A percentile compares a stretch with the other conserved stretches of the same genome.
phyloP scores from a whole-genome alignment of 805 yeast genomes.

The Ogataea paradorogensis region DNA sequence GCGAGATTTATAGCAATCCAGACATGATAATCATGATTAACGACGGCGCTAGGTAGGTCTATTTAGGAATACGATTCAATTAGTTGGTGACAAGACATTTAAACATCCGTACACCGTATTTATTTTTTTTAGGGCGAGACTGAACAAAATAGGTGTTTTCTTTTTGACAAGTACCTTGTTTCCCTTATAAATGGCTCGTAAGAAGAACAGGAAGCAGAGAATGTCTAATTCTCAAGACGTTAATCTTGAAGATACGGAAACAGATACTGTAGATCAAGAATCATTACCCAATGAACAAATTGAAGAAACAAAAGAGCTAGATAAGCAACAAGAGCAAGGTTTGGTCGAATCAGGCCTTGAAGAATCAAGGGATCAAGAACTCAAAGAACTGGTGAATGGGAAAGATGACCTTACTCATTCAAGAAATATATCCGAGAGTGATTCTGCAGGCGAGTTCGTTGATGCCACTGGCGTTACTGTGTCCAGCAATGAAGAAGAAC shows the following conservation, averaged over 20 bases:
- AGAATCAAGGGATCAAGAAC: not conserved
- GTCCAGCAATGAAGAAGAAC: conserved; percentile 1
- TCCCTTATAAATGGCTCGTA: conserved; percentile 1
- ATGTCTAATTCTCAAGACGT: not conserved
- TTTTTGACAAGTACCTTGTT: not conserved
- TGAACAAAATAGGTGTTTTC: conserved; percentile 10
- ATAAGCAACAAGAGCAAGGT: not conserved
- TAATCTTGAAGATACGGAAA: not conserved
- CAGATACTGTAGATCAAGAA: not conserved
- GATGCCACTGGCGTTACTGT: conserved; percentile 4
- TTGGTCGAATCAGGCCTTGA: not conserved
- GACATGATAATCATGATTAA: conserved; percentile 9
- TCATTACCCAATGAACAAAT: not conserved
- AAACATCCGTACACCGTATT: not conserved
- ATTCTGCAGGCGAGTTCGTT: conserved; percentile 1
- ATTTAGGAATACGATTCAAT: not conserved
- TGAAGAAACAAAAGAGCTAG: conserved; percentile 1
- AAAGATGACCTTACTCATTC: not conserved
- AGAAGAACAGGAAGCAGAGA: conserved; percentile 8
- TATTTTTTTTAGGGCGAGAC: conserved; percentile 1
- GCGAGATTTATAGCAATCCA: conserved; percentile 10
- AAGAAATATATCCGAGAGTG: not conserved
- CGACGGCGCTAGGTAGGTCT: conserved; percentile 4
- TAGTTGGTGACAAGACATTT: too few species aligned
- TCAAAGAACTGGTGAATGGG: not conserved